phyloP scores from a whole-genome alignment of 805 yeast genomes.

The Lachancea cidri region DNA sequence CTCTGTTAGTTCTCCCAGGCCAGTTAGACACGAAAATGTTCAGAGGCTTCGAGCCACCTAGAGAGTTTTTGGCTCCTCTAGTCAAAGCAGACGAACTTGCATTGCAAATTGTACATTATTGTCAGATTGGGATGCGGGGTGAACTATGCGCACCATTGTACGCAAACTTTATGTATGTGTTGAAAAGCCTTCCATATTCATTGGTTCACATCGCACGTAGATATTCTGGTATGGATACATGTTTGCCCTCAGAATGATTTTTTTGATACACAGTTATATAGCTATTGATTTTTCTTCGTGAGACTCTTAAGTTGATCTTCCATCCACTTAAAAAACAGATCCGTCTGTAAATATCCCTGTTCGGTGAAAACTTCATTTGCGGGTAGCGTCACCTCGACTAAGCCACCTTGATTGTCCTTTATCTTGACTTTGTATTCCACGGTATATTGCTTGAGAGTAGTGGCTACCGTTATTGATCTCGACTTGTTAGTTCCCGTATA shows the following conservation, averaged over 20 bases:
- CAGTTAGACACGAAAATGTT: constrained; percentile 77
- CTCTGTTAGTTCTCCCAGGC: constrained; percentile 77
- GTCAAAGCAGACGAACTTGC: constrained; percentile 59
- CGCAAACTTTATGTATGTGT: constrained; percentile 60
- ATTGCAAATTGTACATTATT: constrained; percentile 43
- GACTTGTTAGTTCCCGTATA: constrained; percentile 39
- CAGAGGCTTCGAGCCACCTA: constrained; percentile 69
- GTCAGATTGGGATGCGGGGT: constrained; percentile 62
- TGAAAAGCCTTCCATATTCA: constrained; percentile 67
- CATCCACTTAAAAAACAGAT: constrained; percentile 37
- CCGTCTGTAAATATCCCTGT: constrained; percentile 41
- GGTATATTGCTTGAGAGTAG: constrained; percentile 36
- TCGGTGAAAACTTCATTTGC: constrained; percentile 35
- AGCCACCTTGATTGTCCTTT: constrained; percentile 16
- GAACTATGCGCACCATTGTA: constrained; percentile 69
- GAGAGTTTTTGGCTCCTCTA: constrained; percentile 71
- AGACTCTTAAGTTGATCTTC: constrained; percentile 31
- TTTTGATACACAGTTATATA: background rate
- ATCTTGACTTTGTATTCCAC: constrained; percentile 44
- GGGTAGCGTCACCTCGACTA: constrained; percentile 21
- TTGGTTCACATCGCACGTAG: constrained; percentile 38
- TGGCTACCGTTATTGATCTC: constrained; percentile 30
- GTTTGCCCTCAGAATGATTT: constrained; percentile 24
- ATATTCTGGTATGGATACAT: constrained; percentile 63
- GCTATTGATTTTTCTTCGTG: constrained; percentile 35